phyloP scores from a whole-genome alignment of 1,284 basidiomycete genomes.

The Xerocomus nothofagi region DNA sequence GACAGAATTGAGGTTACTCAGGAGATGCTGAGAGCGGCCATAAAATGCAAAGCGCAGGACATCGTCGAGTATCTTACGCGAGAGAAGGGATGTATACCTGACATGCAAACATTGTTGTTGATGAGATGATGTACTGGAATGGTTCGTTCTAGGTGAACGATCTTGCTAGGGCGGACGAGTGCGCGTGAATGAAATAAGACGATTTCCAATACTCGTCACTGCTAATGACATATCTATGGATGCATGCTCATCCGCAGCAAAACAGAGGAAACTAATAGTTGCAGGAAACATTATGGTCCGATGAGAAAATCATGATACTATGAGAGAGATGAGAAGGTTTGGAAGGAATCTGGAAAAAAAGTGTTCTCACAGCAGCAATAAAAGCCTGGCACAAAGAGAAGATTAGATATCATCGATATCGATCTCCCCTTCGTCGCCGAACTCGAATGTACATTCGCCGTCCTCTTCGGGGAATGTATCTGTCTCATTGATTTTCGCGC shows the following conservation, averaged over 20 bases:
- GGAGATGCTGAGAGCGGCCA: constrained; percentile 63
- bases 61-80: constrained; percentile 71
- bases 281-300: constrained; percentile 10
- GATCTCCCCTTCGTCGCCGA: constrained; percentile 82
- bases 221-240: constrained; percentile 30
- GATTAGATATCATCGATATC: constrained; percentile 77
- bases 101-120: constrained; percentile 62
- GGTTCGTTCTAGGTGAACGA: constrained; percentile 3
- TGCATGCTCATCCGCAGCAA: constrained; percentile 16
- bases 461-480: constrained; percentile 91
- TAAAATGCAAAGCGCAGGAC: constrained; percentile 61
- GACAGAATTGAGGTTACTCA: constrained; percentile 59
- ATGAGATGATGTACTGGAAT: constrained; percentile 33
- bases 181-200: constrained; percentile 7
- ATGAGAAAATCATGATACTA: constrained; percentile 11
- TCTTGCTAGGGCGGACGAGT: constrained; percentile 2
- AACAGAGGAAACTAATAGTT: constrained; percentile 9
- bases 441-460: constrained; percentile 86
- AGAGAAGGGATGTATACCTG: constrained; percentile 76
- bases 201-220: constrained; percentile 18
- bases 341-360: not conserved
- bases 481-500: constrained; percentile 98
- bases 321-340: constrained; percentile 3
- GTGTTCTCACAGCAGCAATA: constrained; percentile 16
- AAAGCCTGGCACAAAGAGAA: constrained; percentile 10